Percentiles rank a stretch among this genome's conserved stretches.
phyloP scores from a whole-genome alignment of 2,329 filamentous ascomycete genomes.

The Penicillium palitans region DNA sequence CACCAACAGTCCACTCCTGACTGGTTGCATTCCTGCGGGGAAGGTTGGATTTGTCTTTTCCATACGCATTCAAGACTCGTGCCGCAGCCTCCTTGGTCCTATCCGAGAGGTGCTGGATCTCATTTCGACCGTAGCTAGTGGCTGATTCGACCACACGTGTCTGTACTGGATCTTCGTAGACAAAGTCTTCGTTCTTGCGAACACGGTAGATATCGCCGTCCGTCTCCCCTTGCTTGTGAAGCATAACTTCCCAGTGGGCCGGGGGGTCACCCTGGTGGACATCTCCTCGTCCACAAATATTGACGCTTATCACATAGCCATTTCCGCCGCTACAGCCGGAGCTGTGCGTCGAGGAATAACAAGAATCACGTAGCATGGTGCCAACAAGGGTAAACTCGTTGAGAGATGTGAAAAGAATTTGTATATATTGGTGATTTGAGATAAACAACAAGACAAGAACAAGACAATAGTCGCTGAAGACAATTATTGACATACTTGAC shows the following conservation, averaged over 20 bases:
- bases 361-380: not conserved
- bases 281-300: not conserved
- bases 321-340: not conserved
- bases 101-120: not conserved
- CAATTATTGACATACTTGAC: not conserved
- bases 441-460: not conserved
- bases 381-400: not conserved
- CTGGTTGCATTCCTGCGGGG: fast-evolving
- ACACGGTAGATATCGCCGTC: not conserved
- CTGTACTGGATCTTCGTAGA: not conserved
- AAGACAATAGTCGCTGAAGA: not conserved
- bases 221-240: not conserved
- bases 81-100: not conserved
- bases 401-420: not conserved
- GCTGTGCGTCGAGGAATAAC: not conserved
- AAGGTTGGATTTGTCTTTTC: not conserved
- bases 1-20: not conserved
- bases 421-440: not conserved
- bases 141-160: not conserved
- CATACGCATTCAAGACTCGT: not conserved
- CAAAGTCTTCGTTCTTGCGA: not conserved
- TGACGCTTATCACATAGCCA: not conserved
- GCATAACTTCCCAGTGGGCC: not conserved
- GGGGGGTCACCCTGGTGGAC: not conserved
- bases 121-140: not conserved